Evolutionary conservation across 495 filamentous ascomycete genomes (phyloP), one percentile per base, ranked within the genome.

Genomic region (Parachaetomium inaequale): DNA sequence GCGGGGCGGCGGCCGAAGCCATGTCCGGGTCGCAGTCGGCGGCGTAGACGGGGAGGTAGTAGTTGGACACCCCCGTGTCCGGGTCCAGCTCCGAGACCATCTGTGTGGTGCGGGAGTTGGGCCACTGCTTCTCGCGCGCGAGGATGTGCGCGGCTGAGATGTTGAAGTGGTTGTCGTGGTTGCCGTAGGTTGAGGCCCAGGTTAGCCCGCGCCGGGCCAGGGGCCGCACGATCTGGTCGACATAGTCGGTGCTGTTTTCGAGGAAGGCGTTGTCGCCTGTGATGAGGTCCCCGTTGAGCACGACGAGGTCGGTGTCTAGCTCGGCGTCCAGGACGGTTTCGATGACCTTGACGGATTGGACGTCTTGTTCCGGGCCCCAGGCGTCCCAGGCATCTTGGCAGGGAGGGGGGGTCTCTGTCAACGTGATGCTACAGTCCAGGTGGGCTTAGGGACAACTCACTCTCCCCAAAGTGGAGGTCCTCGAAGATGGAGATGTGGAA

Each of bases 211-310:
- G 76, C 2, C 79, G 52, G 0, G 86, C 72, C 2, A 91, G 70
- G 1, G 88, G 77, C 2, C 49, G 60, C 17, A 90, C 83, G 6
- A 91, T 83, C 43, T 80, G 68, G 64, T 90, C 82, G 19, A 90
- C 34, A 59, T 89, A 88, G 23, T 73, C 54, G 76, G 45, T 72
- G 75, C 81, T 80, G 65, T 90, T 88, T 28, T 81, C 74, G 14
- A 77, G 66, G 42, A 78, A 83, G 1, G 82, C 82, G 58, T 84
- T 84, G 63, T 91, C 86, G 25, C 88, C 87, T 0, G 89, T 87
- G 61, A 91, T 86, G 11, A 91, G 75, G 64, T 91, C 89, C 38
- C 89, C 88, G 56, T 91, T 92, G 1, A 92, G 70, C 8, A 92
- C 81, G 23, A 88, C 86, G 2, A 91, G 80, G 28, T 85, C 75